A percentile compares a stretch with the other conserved stretches of the same genome.
Evolutionary conservation across 495 filamentous ascomycete species (phyloP).

Genomic region (Trypethelium eluteriae): DNA sequence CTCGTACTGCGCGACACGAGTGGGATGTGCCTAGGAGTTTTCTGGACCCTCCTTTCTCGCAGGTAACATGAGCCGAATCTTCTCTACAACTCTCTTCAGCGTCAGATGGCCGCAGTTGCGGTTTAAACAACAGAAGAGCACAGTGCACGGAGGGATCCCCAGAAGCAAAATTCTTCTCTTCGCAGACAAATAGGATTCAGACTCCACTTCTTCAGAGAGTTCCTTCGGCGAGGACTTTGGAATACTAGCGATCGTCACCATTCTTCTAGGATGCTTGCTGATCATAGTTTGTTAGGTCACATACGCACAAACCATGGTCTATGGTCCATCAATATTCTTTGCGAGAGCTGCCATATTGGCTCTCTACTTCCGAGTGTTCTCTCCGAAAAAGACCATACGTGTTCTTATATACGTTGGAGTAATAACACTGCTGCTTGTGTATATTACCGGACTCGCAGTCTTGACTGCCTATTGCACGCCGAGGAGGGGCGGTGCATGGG

Average conservation of each 20-base stretch:
- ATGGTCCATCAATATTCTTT: not conserved
- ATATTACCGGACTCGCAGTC: not conserved
- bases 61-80: not conserved
- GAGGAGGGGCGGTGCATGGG: not conserved
- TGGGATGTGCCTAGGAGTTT: not conserved
- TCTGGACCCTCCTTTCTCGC: not conserved
- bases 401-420: not conserved
- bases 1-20: not conserved
- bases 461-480: not conserved
- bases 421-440: not conserved
- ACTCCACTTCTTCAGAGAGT: not conserved
- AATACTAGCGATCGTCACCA: not conserved
- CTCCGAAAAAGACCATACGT: conserved; percentile 3
- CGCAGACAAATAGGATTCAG: not conserved
- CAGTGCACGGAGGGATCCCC: not conserved
- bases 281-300: not conserved
- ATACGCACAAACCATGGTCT: not conserved
- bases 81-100: not conserved
- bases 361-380: conserved; percentile 2
- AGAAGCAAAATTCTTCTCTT: not conserved
- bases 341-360: conserved; percentile 6
- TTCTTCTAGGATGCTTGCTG: not conserved
- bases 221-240: not conserved
- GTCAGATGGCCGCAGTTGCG: not conserved
- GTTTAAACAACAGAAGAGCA: not conserved